Evolutionary conservation across 192 early-diverging fungal species (phyloP), one percentile per base, ranked within the genome.

Genomic region (Rhizoclosmatium sp.): DNA sequence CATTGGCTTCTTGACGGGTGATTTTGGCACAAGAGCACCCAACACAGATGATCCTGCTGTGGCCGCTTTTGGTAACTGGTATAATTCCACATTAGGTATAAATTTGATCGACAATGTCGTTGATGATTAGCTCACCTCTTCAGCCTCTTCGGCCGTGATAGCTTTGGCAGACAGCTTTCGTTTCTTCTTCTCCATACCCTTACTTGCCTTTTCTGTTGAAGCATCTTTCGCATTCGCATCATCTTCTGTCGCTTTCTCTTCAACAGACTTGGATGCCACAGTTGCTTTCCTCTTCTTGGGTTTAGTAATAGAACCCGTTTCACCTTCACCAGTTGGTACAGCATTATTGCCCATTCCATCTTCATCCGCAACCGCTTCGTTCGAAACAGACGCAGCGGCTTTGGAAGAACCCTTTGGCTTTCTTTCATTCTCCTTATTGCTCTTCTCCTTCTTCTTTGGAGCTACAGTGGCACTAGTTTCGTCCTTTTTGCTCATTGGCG

Each of bases 241-340:
- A 16, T 7, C 51, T 7, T 54, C 51, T 54, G 10, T 91, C 90
- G 0, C 84, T 85, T 67, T 91, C 82, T 59, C 90, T 86, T 81
- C 81, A 90, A 81, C 51, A 7, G 51, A 16, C 16, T 54, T 54
- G 51, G 51, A 54, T 16, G 51, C 51, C 51, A 54, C 5, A 16
- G 51, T 16, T 16, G 5, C 51, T 16, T 54, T 54, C 51, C 16
- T 54, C 16, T 54, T 54, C 16, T 16, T 7, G 5, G 51, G 51
- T 54, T 54, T 54, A 12, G 5, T 54, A 16, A 0, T 31, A 31
- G 31, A 31, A 31, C 31, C 31, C 31, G 31, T 31, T 31, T 31
- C 31, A 31, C 31, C 31, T 31, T 31, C 31, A 31, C 31, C 31
- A 31, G 0, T 31, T 31, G 31, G 31, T 31, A 54, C 51, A 12